Base-by-base conservation (phyloP, 495 filamentous ascomycete genomes). In the Hyaloscypha variabilis region DNA sequence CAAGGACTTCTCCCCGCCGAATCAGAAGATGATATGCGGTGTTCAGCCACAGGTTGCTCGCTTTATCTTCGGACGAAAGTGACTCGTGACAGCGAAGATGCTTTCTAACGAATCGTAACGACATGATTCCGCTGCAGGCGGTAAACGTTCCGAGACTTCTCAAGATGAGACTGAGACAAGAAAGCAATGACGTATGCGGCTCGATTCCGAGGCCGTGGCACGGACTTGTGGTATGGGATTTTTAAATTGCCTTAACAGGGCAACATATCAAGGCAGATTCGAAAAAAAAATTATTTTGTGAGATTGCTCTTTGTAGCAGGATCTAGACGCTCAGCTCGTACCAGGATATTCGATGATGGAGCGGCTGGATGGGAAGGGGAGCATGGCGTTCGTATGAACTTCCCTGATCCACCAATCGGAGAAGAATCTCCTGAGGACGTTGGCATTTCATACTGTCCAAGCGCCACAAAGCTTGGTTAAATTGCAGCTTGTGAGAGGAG, bases 391-490 rank as follows among this genome's bases (percentile, higher is more conserved):
- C 34, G 54, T 30, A 17, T 25, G 34, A 57, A 28, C 13, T 57
- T n/a, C 11, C 6, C 24, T 13, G 14, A 31, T 28, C 19, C 17
- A 8, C 24, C 54, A 34, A 29, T 57, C 2, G 54, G 54, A 57
- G 25, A 57, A 30, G 39, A 46, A 11, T 10, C 4, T 4, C 3
- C 39, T 46, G 6, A 46, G 13, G 39, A 46, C 8, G 8, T 30
- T 57, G 5, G 25, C 21, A 4, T 19, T 17, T 30, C 19, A 24
- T 8, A 13, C 54, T 30, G 8, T 29, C 5, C 34, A 8, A 57
- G 24, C 54, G 54, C 54, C 54, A 31, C 54, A 57, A 57, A 57
- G 54, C 54, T 57, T 57, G 25, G 19, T 46, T 46, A 17, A n/a
- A n/a, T 14, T 46, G 19, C 11, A 17, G 13, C 4, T 17, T 46